Percentiles rank a stretch among this genome's conserved stretches.
Evolutionary conservation across 768 basidiomycete genomes (phyloP).

Genomic region (Lentinula boryana): DNA sequence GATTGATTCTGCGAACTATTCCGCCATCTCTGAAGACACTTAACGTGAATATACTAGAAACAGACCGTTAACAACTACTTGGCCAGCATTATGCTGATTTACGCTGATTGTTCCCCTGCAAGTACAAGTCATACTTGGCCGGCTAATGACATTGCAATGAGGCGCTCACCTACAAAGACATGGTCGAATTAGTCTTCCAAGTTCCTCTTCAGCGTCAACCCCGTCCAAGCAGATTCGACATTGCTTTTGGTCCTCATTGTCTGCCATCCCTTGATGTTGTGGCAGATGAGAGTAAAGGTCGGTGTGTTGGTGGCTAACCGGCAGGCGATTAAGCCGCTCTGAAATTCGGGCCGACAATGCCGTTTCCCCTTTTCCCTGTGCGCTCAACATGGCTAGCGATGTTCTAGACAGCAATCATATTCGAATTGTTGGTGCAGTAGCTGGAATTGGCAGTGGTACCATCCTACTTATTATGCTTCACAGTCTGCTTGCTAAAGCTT

Average conservation of each 20-base stretch:
- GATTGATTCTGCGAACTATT: constrained; percentile 51
- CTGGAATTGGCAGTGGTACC: constrained; percentile 59
- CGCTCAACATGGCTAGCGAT: neutral
- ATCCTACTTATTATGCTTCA: neutral
- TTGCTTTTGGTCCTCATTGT: constrained; percentile 45
- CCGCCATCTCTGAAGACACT: constrained; percentile 74
- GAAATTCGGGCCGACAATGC: neutral
- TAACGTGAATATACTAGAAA: constrained; percentile 66
- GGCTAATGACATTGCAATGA: constrained; percentile 16
- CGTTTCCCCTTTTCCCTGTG: neutral
- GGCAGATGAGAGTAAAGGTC: neutral
- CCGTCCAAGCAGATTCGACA: constrained; percentile 85
- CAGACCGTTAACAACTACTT: neutral
- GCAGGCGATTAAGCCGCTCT: too few species aligned
- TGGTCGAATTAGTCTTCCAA: constrained; percentile 78
- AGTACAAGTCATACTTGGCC: constrained; percentile 34
- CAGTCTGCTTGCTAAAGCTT: neutral
- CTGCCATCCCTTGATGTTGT: constrained; percentile 6
- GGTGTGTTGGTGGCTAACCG: neutral
- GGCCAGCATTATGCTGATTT: constrained; percentile 12
- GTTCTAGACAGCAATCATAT: constrained; percentile 24
- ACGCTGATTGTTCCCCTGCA: constrained; percentile 67
- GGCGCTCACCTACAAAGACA: constrained; percentile 52
- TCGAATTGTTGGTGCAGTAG: constrained; percentile 48
- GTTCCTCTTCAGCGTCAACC: constrained; percentile 44